Evolutionary conservation across 2,329 filamentous ascomycete species (phyloP).

Genomic region (Aureobasidium sp.): DNA sequence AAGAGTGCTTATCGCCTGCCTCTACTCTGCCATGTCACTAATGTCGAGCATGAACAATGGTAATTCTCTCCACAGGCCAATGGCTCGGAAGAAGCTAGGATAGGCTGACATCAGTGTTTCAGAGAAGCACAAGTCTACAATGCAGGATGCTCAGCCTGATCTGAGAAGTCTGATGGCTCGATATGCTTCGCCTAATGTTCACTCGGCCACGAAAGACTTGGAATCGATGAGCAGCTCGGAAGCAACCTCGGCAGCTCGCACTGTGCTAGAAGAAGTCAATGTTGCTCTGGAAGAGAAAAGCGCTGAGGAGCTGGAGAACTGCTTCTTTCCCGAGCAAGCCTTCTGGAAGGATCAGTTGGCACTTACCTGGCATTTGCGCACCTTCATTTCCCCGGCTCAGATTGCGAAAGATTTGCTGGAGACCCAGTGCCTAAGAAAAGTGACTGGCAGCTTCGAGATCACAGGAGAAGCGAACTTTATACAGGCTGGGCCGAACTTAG

Average conservation of each 20-base stretch:
- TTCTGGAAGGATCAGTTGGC: constrained; percentile 3
- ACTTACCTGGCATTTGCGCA: background rate
- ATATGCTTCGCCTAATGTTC: background rate
- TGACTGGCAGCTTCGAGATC: background rate
- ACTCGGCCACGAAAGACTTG: background rate
- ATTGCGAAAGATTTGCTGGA: background rate
- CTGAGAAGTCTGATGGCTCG: background rate
- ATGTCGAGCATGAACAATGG: background rate
- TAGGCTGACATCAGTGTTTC: background rate
- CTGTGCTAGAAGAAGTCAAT: background rate
- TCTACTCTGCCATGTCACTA: background rate
- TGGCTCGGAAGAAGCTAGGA: background rate
- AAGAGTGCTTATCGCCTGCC: background rate
- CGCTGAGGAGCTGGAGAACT: background rate
- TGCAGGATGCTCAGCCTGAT: background rate
- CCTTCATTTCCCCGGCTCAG: background rate
- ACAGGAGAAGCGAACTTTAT: background rate
- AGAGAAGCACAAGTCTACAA: background rate
- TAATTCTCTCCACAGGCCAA: background rate
- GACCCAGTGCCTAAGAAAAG: background rate
- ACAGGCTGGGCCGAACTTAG: background rate
- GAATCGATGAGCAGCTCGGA: background rate
- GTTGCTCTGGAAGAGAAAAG: background rate
- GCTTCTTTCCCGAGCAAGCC: background rate
- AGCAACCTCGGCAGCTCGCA: background rate